These are phyloP conservation scores for Kurtzmaniella cleridarum DNA, from an alignment of 805 yeast genomes.

Conservation along the genomic window DNA sequence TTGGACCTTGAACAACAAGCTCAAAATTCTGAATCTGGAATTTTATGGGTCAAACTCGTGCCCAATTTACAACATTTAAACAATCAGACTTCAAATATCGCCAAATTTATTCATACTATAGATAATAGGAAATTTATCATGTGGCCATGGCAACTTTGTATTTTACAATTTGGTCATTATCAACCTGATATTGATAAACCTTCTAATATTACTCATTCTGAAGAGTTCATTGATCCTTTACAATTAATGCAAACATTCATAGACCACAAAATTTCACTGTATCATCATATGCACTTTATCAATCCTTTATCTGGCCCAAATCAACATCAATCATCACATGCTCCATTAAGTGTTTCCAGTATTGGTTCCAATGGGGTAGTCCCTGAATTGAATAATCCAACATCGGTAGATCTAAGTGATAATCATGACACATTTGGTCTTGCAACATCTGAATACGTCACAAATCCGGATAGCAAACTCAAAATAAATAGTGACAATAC, in stretches of 20 bases:
- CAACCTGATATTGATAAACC: no score
- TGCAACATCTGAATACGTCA: no score
- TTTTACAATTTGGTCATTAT: constrained; percentile 44
- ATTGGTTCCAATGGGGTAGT: constrained; percentile 3
- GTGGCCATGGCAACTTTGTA: constrained; percentile 71
- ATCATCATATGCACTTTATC: constrained; percentile 6
- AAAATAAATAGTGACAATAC: no score
- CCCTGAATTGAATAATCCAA: constrained; percentile 3
- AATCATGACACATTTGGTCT: background rate
- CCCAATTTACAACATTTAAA: constrained; percentile 67
- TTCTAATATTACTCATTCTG: background rate
- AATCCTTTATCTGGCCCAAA: background rate
- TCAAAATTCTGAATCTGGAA: constrained; percentile 10
- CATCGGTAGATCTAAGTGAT: constrained; percentile 7
- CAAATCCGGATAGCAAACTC: no score
- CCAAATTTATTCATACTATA: constrained; percentile 51
- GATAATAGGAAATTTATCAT: constrained; percentile 50
- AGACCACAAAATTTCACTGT: constrained; percentile 24
- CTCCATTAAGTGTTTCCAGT: constrained; percentile 13
- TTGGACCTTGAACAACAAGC: constrained; percentile 15
- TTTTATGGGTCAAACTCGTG: constrained; percentile 60
- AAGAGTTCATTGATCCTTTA: constrained; percentile 20
- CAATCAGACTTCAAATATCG: constrained; percentile 59
- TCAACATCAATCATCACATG: background rate
- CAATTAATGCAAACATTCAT: constrained; percentile 30